Evolutionary conservation across 164 flowering plant species (phyloP), one percentile per base, ranked within the genome.

Genomic region (Umbellularia californica): DNA sequence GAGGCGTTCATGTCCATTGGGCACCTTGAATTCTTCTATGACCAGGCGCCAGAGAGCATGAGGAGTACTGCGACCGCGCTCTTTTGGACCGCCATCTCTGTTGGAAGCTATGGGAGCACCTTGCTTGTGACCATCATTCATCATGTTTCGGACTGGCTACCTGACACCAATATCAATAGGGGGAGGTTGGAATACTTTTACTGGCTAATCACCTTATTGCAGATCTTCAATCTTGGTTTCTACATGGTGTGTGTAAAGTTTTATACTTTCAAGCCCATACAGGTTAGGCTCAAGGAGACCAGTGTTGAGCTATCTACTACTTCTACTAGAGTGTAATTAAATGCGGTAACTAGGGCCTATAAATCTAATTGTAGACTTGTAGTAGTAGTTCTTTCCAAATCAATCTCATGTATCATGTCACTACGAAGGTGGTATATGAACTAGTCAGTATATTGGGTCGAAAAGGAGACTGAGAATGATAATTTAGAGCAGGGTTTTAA

Each of bases 1-100:
- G 95, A 93, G 70, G 94, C 90, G 0, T 93, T 93, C 84, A 90
- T 89, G 92, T 87, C 92, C 0, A 87, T 90, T 9, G 94, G 94
- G 1, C 94, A 89, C 69, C 69, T 90, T 1, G 92, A 90, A 75
- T 90, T 90, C 72, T 87, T 90, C 84, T 90, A 90, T 55, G 94
- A 90, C 58, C 94, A 90, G 67, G 78, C 92, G 1, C 94, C 94
- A 2, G 94, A 90, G 70, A 90, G 94, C 83, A 89, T 90, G 92
- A 84, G 85, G 74, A 89, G 92, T 83, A 86, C 90, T 0, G 92
- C 91, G 0, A 82, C 79, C 3, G 97, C 93, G 0, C 72, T 93
- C 64, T 89, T 87, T 68, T 90, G 94, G 92, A 76, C 81, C 0
- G 52, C 96, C 0, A 86, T 90, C 10, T 86, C 96, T 1, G 81